These are phyloP conservation scores for Pseudocercospora macadamiae DNA, from an alignment of 2,329 filamentous ascomycete species.

Conservation along the genomic window DNA sequence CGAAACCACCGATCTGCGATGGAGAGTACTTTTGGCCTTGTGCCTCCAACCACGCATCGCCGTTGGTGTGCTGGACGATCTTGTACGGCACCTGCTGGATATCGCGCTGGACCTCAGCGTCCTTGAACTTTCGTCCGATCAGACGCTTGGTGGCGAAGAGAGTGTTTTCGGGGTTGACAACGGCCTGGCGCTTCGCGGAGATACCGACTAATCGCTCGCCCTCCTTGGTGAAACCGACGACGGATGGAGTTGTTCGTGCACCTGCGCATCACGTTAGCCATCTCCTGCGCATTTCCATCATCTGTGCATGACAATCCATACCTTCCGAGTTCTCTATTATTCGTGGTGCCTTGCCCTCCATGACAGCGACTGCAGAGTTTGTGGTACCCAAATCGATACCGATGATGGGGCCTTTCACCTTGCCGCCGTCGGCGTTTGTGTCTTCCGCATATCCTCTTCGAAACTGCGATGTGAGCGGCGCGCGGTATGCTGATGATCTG, in stretches of 20 bases:
- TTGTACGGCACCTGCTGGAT: constrained; percentile 98
- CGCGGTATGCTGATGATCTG: constrained; percentile 53
- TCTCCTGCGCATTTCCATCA: background rate
- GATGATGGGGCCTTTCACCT: constrained; percentile 94
- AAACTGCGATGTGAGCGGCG: constrained; percentile 72
- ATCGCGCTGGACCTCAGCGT: constrained; percentile 91
- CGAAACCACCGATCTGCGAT: constrained; percentile 96
- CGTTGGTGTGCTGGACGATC: constrained; percentile 95
- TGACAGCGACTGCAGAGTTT: constrained; percentile 94
- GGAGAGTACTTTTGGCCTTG: constrained; percentile 95
- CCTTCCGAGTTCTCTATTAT: constrained; percentile 99
- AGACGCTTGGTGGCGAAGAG: constrained; percentile 98
- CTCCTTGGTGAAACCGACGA: constrained; percentile 93
- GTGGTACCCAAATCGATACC: constrained; percentile 98
- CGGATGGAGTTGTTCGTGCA: constrained; percentile 88
- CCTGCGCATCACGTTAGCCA: constrained; percentile 52
- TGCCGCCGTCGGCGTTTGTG: constrained; percentile 61
- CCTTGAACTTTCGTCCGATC: constrained; percentile 96
- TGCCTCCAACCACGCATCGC: constrained; percentile 93
- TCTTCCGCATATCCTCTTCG: constrained; percentile 67
- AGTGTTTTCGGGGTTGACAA: constrained; percentile 98
- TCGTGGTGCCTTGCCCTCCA: constrained; percentile 93
- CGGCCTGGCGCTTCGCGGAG: constrained; percentile 95
- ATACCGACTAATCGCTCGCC: constrained; percentile 96
- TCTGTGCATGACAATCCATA: constrained; percentile 45